A percentile compares a stretch with the other conserved stretches of the same genome.
Conservation (phyloP, 2,329 filamentous ascomycete genomes). For the Penicillium sp. region DNA sequence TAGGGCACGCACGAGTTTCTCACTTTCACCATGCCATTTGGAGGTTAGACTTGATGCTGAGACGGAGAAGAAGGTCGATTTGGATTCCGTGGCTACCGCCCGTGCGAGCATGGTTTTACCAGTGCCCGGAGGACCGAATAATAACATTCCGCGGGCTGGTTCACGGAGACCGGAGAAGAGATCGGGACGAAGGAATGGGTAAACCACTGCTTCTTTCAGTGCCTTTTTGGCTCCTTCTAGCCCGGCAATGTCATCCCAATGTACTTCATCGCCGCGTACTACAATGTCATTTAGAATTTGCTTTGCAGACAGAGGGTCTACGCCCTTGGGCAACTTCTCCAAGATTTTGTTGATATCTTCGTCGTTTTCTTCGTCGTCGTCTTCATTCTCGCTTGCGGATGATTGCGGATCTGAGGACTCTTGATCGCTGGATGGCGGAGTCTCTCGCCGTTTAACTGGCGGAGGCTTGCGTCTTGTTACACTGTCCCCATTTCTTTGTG, state of each 20-base stretch:
- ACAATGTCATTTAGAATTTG: constrained; percentile 97
- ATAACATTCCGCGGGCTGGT: constrained; percentile 88
- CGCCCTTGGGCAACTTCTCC: constrained; percentile 75
- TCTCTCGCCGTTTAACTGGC: constrained; percentile 42
- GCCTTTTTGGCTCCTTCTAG: constrained; percentile 88
- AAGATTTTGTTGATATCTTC: constrained; percentile 65
- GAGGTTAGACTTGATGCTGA: constrained; percentile 91
- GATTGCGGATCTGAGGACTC: constrained; percentile 50
- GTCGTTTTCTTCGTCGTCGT: constrained; percentile 54
- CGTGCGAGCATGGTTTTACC: constrained; percentile 98
- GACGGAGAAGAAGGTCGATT: constrained; percentile 95
- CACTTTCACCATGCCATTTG: constrained; percentile 94
- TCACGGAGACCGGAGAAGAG: constrained; percentile 94
- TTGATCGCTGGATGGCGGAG: constrained; percentile 46
- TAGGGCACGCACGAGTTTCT: constrained; percentile 90
- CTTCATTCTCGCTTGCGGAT: constrained; percentile 48
- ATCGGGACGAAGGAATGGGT: constrained; percentile 92
- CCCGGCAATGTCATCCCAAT: constrained; percentile 91
- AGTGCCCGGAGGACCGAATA: constrained; percentile 96
- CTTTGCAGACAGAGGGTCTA: constrained; percentile 79
- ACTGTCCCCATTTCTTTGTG: constrained; percentile 18
- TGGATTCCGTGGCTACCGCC: constrained; percentile 90
- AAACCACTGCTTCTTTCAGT: constrained; percentile 92
- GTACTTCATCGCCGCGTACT: constrained; percentile 89
- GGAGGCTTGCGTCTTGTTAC: constrained; percentile 31